Conservation (phyloP, 1,284 basidiomycete genomes). For the Papiliotrema flavescens region DNA sequence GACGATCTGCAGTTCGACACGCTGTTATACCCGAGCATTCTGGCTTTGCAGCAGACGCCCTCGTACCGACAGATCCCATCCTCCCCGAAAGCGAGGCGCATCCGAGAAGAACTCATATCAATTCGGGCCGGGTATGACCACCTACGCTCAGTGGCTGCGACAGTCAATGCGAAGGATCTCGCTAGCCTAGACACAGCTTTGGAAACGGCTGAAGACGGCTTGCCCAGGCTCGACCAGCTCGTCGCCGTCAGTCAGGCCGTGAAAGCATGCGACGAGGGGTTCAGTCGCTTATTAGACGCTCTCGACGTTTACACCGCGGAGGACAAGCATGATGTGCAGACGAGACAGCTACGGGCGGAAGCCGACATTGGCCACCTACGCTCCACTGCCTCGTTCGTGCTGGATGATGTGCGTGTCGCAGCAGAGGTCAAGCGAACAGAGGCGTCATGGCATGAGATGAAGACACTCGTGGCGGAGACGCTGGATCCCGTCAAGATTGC, state of each 20-base stretch:
- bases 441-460: slow-evolving; percentile 20
- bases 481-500: slow-evolving; percentile 1
- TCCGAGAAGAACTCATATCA: background rate
- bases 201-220: background rate
- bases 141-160: background rate
- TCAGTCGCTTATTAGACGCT: slow-evolving; percentile 24
- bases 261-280: slow-evolving; percentile 18
- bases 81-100: background rate
- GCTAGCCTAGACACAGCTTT: slow-evolving; percentile 2
- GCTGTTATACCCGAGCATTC: background rate
- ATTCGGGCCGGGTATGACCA: background rate
- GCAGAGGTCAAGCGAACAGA: slow-evolving; percentile 18
- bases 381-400: no score
- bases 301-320: slow-evolving; percentile 11
- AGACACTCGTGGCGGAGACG: slow-evolving; percentile 13
- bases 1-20: background rate
- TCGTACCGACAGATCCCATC: background rate
- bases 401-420: slow-evolving; percentile 17
- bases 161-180: background rate
- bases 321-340: background rate
- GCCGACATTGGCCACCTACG: slow-evolving; percentile 7
- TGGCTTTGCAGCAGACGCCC: background rate
- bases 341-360: background rate
- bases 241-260: slow-evolving; percentile 14
- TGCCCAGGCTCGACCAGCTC: slow-evolving; percentile 14